Base-by-base conservation (phyloP, 352 stramenopile species). In the Thalassiosira livingstoniorum region DNA sequence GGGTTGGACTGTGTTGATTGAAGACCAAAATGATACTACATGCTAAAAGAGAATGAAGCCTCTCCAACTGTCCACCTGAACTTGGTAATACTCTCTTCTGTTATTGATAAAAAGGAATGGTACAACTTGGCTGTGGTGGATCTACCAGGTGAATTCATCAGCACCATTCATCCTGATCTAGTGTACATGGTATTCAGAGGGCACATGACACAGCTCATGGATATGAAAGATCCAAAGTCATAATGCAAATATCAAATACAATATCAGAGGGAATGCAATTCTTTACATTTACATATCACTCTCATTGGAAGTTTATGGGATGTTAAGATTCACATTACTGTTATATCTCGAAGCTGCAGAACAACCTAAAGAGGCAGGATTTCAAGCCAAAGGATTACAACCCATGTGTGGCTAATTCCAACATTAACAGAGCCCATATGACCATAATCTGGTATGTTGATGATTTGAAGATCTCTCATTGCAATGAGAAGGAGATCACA, bases 71-170 rank as follows among this genome's bases (percentile, higher is more conserved):
- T 85, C 13, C n/a, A 58, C 29, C 72, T 58, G 0, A 74, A 88
- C 27, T 23, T 37, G 1, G 15, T 90, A 4, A 61, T 88, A 23
- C 32, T 89, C 18, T 81, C 75, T 15, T 27, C 53, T 23, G 27
- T 75, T 4, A 79, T 87, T 0, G 73, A 90, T 62, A 74, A 70
- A 43, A 47, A 74, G 2, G 70, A 92, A 67, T 23, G 45, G 2
- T 34, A 78, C 0, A 63, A 82, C 10, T 71, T 86, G 3, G 75
- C 63, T 18, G 82, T 70, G 0, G 11, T 57, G 0, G 81, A 91
- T 51, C 42, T 90, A 27, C 77, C 77, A 5, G 77, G 83, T 25
- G 80, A 79, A 23, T 92, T 89, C 51, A 57, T 90, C 25, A 72
- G 85, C 25, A 58, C 77, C 11, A n/a, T 71, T 23, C 72, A 45